Evolutionary conservation across 2,329 filamentous ascomycete species (phyloP).

Genomic region (Ophiosphaerella narmari): DNA sequence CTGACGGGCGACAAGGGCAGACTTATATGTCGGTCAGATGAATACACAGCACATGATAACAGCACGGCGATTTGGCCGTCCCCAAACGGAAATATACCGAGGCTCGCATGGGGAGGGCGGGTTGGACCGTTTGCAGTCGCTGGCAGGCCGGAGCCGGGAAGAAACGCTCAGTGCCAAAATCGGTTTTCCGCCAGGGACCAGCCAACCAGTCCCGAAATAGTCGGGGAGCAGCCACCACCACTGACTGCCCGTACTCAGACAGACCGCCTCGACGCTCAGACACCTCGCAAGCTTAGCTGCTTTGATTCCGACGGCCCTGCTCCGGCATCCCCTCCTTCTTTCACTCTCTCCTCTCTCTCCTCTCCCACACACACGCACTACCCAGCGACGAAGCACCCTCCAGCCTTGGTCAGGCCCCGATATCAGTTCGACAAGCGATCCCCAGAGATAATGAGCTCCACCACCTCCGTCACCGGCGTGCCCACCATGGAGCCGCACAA

Average conservation of each 20-base stretch:
- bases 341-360: conserved; percentile 6
- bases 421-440: conserved; percentile 49
- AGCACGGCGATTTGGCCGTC: too few species aligned
- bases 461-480: too few species aligned
- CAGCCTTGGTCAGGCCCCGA: conserved; percentile 98
- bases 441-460: conserved; percentile 57
- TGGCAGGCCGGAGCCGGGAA: too few species aligned
- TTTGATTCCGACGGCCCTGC: conserved; percentile 7
- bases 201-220: too few species aligned
- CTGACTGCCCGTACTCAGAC: neutral
- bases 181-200: too few species aligned
- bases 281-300: conserved; percentile 23
- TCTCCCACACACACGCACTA: too few species aligned
- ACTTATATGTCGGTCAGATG: neutral
- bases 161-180: too few species aligned
- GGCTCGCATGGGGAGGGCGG: too few species aligned
- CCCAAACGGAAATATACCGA: too few species aligned
- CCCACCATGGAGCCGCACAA: conserved; percentile 55
- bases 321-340: conserved; percentile 7
- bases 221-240: too few species aligned
- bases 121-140: too few species aligned
- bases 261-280: conserved; percentile 24
- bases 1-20: neutral
- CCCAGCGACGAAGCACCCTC: conserved; percentile 79
- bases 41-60: neutral